A percentile compares a stretch with the other conserved stretches of the same genome.
Evolutionary conservation across 768 basidiomycete genomes (phyloP).

Genomic region (Leucocoprinus birnbaumii): DNA sequence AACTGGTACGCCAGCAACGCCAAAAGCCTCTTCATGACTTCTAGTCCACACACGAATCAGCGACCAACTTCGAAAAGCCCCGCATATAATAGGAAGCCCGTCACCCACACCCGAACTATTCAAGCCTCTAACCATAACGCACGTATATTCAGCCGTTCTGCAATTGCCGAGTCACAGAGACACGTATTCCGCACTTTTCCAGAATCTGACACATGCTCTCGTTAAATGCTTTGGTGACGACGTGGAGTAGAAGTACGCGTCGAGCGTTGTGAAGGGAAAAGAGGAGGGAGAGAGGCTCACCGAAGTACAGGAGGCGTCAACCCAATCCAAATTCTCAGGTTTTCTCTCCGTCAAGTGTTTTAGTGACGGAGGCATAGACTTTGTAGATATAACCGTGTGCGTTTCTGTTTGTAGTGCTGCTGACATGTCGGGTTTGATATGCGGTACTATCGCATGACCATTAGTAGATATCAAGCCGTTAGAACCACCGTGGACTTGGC

Average conservation of each 20-base stretch:
- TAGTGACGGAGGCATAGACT: slow-evolving; percentile 88
- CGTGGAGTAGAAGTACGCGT: no score
- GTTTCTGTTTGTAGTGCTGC: slow-evolving; percentile 71
- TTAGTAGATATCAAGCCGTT: no score
- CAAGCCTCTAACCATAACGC: slow-evolving; percentile 90
- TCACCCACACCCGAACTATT: slow-evolving; percentile 61
- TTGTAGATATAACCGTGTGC: slow-evolving; percentile 66
- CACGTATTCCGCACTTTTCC: slow-evolving; percentile 91
- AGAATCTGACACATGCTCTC: no score
- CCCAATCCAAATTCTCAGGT: slow-evolving; percentile 91
- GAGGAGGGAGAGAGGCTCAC: slow-evolving; percentile 29
- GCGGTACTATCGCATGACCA: no score
- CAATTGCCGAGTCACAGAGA: slow-evolving; percentile 94
- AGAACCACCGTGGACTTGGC: no score
- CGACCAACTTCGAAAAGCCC: no score
- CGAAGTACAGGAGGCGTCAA: slow-evolving; percentile 82
- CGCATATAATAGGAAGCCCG: slow-evolving; percentile 42
- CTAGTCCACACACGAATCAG: slow-evolving; percentile 35
- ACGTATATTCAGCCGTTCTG: slow-evolving; percentile 95
- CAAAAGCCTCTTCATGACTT: slow-evolving; percentile 90
- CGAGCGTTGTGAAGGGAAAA: background rate
- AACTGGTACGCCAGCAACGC: slow-evolving; percentile 91
- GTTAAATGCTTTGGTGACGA: no score
- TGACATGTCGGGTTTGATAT: no score
- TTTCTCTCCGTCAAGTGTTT: slow-evolving; percentile 87